Evolutionary conservation across 345 rosid species (phyloP).

Genomic region (Luvunga scandens): DNA sequence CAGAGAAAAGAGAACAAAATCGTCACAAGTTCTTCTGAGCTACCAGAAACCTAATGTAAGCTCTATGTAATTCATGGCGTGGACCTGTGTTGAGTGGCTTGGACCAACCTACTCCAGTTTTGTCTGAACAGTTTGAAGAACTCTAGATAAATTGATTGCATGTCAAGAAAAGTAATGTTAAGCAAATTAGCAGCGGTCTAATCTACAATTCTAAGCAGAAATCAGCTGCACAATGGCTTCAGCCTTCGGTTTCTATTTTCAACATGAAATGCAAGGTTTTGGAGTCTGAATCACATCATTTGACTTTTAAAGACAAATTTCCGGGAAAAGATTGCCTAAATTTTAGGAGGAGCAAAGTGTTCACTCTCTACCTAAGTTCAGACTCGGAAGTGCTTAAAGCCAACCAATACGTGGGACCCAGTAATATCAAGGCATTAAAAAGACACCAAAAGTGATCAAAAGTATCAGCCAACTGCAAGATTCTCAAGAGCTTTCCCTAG

Average conservation of each 20-base stretch:
- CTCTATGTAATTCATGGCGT: neutral
- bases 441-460: neutral
- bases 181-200: neutral
- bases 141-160: neutral
- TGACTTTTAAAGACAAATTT: neutral
- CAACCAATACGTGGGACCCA: neutral
- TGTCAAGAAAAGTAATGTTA: neutral
- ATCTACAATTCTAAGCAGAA: neutral
- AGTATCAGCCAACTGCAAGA: neutral
- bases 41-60: neutral
- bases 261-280: neutral
- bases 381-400: neutral
- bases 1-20: neutral
- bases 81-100: neutral
- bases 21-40: neutral
- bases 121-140: neutral
- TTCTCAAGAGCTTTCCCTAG: neutral
- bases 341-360: neutral
- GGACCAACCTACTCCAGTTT: constrained; percentile 4
- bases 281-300: neutral
- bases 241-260: neutral
- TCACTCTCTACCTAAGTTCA: neutral
- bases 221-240: neutral
- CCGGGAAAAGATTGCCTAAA: neutral
- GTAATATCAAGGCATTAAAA: neutral